Evolutionary conservation across 2,329 filamentous ascomycete species (phyloP).

Genomic region (Fusarium beomiforme): DNA sequence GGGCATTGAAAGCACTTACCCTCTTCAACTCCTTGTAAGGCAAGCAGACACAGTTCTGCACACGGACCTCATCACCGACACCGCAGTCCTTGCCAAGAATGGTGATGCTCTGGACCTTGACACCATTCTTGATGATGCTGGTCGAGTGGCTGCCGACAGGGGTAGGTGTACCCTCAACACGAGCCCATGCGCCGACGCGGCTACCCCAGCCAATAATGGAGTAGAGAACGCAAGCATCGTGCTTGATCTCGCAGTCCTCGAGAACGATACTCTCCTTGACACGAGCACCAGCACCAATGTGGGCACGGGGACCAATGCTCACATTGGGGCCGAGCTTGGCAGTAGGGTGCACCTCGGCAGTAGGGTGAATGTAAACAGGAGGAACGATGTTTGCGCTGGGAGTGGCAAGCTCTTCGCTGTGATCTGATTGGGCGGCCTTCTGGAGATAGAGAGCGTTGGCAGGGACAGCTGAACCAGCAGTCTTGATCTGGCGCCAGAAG

Average conservation of each 20-base stretch:
- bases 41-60: constrained; percentile 97
- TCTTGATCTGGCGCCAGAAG: constrained; percentile 99
- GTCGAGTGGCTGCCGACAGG: constrained; percentile 89
- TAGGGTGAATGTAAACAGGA: constrained; percentile 95
- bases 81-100: constrained; percentile 96
- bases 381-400: constrained; percentile 89
- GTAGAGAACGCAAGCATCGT: constrained; percentile 95
- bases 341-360: constrained; percentile 88
- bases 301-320: constrained; percentile 89
- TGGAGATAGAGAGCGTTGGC: constrained; percentile 97
- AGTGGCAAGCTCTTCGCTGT: constrained; percentile 77
- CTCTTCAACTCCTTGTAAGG: constrained; percentile 98
- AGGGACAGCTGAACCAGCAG: constrained; percentile 93
- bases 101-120: constrained; percentile 98
- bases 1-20: constrained; percentile 60
- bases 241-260: constrained; percentile 94
- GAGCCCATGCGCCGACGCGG: constrained; percentile 96
- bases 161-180: constrained; percentile 94
- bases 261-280: constrained; percentile 97
- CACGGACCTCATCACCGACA: constrained; percentile 91
- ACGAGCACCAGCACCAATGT: constrained; percentile 86
- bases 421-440: constrained; percentile 84
- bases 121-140: constrained; percentile 95
- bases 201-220: constrained; percentile 98
- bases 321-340: constrained; percentile 98